Evolutionary conservation across 441 rosid genomes (phyloP).

Genomic region (Eruca vesicaria): DNA sequence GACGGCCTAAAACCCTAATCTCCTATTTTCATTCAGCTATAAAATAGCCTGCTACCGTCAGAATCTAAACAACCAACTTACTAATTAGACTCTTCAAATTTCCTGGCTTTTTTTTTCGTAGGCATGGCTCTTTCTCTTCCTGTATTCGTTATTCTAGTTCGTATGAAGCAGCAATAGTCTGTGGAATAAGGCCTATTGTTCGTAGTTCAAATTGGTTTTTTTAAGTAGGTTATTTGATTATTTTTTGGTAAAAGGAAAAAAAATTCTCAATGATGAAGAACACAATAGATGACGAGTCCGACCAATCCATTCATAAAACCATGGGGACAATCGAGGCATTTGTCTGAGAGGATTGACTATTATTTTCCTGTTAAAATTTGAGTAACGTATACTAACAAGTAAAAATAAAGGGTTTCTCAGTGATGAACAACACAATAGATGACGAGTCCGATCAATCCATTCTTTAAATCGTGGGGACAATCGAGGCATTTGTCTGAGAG

Average conservation of each 20-base stretch:
- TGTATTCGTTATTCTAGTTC: neutral
- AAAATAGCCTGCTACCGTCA: neutral
- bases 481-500: slow-evolving; percentile 98
- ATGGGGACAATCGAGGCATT: slow-evolving; percentile 95
- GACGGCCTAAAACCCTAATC: slow-evolving; percentile 1
- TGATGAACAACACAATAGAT: slow-evolving; percentile 40
- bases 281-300: slow-evolving; percentile 71
- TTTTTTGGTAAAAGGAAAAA: too few species aligned
- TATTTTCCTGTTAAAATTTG: neutral
- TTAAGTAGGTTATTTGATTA: too few species aligned
- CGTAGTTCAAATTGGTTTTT: neutral
- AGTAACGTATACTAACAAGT: neutral
- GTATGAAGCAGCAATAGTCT: neutral
- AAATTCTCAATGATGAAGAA: slow-evolving; percentile 56
- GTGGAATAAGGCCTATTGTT: neutral
- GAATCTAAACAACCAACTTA: too few species aligned
- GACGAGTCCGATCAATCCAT: slow-evolving; percentile 93
- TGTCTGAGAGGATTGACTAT: slow-evolving; percentile 64
- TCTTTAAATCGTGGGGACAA: slow-evolving; percentile 73
- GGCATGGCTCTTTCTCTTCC: neutral
- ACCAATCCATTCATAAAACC: slow-evolving; percentile 56
- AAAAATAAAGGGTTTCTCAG: neutral
- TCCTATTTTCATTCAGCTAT: neutral
- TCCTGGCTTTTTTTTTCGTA: neutral
- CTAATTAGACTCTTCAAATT: neutral